These are phyloP conservation scores for Melaleuca quinquenervia DNA, from an alignment of 345 rosid species.

Conservation along the genomic window DNA sequence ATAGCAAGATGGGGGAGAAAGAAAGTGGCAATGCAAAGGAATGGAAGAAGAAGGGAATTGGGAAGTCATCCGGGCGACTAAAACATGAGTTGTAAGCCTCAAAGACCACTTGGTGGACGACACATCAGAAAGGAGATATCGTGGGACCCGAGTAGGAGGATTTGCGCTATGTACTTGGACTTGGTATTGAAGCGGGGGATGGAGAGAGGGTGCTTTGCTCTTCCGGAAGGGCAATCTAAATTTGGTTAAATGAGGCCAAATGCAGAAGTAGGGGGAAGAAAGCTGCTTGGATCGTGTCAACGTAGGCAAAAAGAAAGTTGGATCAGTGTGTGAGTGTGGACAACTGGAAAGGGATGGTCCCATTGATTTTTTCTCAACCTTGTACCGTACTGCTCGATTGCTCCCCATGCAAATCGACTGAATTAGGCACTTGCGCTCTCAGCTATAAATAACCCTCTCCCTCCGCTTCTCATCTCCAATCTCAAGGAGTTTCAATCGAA, in stretches of 20 bases:
- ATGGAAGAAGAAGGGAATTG: neutral
- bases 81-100: slow-evolving; percentile 48
- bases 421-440: neutral
- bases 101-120: slow-evolving; percentile 59
- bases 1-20: neutral
- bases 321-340: neutral
- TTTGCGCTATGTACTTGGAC: neutral
- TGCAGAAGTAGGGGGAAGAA: neutral
- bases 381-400: neutral
- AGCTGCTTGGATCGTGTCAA: slow-evolving; percentile 8
- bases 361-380: too few species aligned
- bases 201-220: neutral
- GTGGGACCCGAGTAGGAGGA: slow-evolving; percentile 17
- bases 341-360: neutral
- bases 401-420: neutral
- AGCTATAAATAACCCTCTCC: neutral
- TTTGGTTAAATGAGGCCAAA: neutral
- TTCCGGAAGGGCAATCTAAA: neutral
- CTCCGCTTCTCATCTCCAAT: neutral
- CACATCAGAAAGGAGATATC: slow-evolving; percentile 45
- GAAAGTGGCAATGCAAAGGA: neutral
- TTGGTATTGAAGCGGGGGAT: neutral
- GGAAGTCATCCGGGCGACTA: neutral
- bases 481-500: neutral
- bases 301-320: neutral